These are phyloP conservation scores for Heliocybe sulcata DNA, from an alignment of 1,284 basidiomycete species.

Conservation along the genomic window DNA sequence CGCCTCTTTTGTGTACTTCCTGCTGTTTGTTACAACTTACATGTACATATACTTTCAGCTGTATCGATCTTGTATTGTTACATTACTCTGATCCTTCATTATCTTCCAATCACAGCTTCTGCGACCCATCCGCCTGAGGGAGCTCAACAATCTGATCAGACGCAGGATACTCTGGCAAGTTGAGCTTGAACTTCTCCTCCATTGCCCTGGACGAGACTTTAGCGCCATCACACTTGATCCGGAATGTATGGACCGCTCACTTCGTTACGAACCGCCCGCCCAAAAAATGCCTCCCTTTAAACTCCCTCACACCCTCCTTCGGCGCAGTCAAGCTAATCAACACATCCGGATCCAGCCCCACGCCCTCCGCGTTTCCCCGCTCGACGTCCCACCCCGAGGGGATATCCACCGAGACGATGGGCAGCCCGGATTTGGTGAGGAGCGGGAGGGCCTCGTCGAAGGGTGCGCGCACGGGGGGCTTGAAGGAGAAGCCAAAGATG, in stretches of 20 bases:
- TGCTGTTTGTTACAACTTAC: background rate
- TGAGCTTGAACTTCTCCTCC: constrained; percentile 67
- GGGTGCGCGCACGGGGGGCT: constrained; percentile 80
- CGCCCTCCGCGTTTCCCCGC: constrained; percentile 47
- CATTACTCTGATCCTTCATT: background rate
- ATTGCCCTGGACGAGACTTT: constrained; percentile 33
- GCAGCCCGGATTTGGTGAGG: constrained; percentile 57
- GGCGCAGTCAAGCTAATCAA: constrained; percentile 91
- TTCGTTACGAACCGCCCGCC: constrained; percentile 89
- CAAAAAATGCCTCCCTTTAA: constrained; percentile 82
- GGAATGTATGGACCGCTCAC: constrained; percentile 34
- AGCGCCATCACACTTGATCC: background rate
- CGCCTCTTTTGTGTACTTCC: background rate
- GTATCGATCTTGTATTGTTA: background rate
- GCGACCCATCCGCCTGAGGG: constrained; percentile 16
- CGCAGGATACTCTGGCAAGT: constrained; percentile 73
- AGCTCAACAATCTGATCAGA: constrained; percentile 79
- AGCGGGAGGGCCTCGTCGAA: constrained; percentile 75
- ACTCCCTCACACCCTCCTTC: constrained; percentile 78
- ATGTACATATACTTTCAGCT: background rate
- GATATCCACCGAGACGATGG: constrained; percentile 91
- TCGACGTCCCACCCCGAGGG: constrained; percentile 97
- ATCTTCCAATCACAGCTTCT: constrained; percentile 16
- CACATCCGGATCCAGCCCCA: constrained; percentile 67
- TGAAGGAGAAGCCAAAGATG: constrained; percentile 97